phyloP scores from a whole-genome alignment of 768 basidiomycete genomes.

The Kondoa malvinella region DNA sequence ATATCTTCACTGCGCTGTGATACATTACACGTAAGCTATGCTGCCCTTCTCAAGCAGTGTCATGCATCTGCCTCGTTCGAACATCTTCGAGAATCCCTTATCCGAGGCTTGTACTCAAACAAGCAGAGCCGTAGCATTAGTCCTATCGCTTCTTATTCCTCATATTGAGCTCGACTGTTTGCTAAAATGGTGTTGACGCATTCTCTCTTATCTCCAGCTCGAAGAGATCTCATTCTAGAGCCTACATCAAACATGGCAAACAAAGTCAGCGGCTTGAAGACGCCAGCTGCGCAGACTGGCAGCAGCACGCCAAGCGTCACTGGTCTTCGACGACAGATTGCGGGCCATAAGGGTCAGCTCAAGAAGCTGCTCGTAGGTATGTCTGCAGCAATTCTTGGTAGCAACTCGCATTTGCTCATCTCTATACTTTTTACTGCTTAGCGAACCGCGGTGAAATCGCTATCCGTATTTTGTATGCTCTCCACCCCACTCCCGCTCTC shows the following conservation, averaged over 20 bases:
- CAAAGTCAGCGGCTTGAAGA: background rate
- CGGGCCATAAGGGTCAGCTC: background rate
- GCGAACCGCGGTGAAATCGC: conserved; percentile 55
- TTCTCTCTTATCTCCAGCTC: background rate
- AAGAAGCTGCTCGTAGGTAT: conserved; percentile 8
- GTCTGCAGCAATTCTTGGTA: too few relatives aligned
- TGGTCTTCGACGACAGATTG: background rate
- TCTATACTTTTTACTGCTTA: too few relatives aligned
- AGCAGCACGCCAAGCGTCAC: background rate
- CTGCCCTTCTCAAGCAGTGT: too few relatives aligned
- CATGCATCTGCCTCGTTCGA: too few relatives aligned
- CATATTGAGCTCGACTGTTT: background rate
- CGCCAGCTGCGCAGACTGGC: background rate
- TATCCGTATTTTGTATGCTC: conserved; percentile 67
- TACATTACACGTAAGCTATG: too few relatives aligned
- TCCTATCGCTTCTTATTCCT: too few relatives aligned
- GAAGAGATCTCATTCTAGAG: background rate
- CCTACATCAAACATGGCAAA: background rate
- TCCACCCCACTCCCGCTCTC: too few relatives aligned
- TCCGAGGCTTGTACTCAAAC: too few relatives aligned
- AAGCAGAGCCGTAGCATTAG: too few relatives aligned
- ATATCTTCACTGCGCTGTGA: too few relatives aligned
- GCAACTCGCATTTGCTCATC: background rate
- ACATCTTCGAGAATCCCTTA: too few relatives aligned
- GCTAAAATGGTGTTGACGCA: background rate